Evolutionary conservation across 2,329 filamentous ascomycete genomes (phyloP).

Genomic region (Epichloe baconii): DNA sequence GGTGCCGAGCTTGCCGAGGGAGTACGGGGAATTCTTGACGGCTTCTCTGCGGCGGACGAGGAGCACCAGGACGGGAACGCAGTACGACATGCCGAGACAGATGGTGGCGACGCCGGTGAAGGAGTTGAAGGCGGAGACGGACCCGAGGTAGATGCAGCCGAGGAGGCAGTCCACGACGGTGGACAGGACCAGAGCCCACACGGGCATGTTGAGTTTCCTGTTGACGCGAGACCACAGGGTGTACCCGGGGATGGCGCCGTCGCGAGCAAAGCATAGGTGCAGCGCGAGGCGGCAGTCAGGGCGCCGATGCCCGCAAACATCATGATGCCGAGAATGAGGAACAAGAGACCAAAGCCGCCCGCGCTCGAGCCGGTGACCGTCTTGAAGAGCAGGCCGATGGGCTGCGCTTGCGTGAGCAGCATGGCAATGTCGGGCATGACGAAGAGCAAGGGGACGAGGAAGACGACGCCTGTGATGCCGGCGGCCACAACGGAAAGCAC

Average conservation of each 20-base stretch:
- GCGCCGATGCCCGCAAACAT: conserved; percentile 67
- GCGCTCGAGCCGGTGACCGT: conserved; percentile 57
- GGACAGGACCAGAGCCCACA: conserved; percentile 56
- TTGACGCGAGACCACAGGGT: conserved; percentile 54
- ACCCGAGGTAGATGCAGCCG: conserved; percentile 69
- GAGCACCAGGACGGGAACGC: conserved; percentile 60
- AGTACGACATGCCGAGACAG: conserved; percentile 63
- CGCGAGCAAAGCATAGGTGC: conserved; percentile 63
- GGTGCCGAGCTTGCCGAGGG: conserved; percentile 55
- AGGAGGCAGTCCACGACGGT: conserved; percentile 56
- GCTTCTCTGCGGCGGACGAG: conserved; percentile 52
- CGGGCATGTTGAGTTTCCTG: conserved; percentile 51
- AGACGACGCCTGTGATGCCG: conserved; percentile 47
- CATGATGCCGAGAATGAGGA: conserved; percentile 63
- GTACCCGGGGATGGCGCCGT: conserved; percentile 61
- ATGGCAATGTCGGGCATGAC: conserved; percentile 54
- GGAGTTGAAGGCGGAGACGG: conserved; percentile 62
- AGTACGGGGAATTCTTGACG: conserved; percentile 53
- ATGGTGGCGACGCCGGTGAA: conserved; percentile 74
- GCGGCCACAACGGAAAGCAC: conserved; percentile 53
- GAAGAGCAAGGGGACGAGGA: conserved; percentile 63
- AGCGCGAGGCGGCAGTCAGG: conserved; percentile 59
- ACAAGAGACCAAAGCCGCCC: conserved; percentile 63
- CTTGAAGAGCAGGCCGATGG: conserved; percentile 65
- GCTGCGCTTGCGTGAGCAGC: conserved; percentile 55